Base-by-base conservation (phyloP, 2,329 filamentous ascomycete genomes). In the Gaeumannomyces sp. region DNA sequence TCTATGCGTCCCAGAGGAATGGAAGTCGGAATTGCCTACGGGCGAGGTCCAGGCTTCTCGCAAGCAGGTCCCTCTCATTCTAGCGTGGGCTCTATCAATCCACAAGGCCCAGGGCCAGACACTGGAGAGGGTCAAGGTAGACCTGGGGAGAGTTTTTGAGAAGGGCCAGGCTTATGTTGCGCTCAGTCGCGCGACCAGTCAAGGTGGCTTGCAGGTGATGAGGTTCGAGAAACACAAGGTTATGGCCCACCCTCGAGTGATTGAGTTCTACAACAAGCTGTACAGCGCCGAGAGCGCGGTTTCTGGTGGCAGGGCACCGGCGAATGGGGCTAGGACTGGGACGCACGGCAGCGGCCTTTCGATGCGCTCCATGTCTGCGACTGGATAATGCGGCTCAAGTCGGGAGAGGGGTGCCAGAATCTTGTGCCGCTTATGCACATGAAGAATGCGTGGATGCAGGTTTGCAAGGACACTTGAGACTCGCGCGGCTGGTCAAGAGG, bases 61-160 rank as follows among this genome's bases (percentile, higher is more conserved):
- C 56, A 84, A 84, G 60, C 91, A 94, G 71, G 76, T 94, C 2
- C 95, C 95, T 0, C 82, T 99, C 62, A 98, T 99, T 68, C 82
- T 99, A 35, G 95, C 95, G 0, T 99, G 95, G 95, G 95, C 95
- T 2, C 79, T 99, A 27, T 97, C 93, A 1, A 99, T 99, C 66
- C 95, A 99, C 80, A 99, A 99, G 77, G 95, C 95, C 0, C 94
- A 98, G 74, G 94, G 94, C 1, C 94, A 98, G 75, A 98, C 94
- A 1, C 80, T 97, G 31, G 93, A 96, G 72, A 85, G 94, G 62
- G 95, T 99, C 66, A 96, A 96, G 73, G 95, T 99, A 31, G 93
- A 99, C 73, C 82, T 99, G 0, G 91, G 92, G 35, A 90, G 87
- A 67, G 91, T 97, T 1, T 99, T 99, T 71, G 95, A 99, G 75